A percentile compares a stretch with the other conserved stretches of the same genome.
phyloP scores from a whole-genome alignment of 306 rosid genomes.

The Datisca glomerata region DNA sequence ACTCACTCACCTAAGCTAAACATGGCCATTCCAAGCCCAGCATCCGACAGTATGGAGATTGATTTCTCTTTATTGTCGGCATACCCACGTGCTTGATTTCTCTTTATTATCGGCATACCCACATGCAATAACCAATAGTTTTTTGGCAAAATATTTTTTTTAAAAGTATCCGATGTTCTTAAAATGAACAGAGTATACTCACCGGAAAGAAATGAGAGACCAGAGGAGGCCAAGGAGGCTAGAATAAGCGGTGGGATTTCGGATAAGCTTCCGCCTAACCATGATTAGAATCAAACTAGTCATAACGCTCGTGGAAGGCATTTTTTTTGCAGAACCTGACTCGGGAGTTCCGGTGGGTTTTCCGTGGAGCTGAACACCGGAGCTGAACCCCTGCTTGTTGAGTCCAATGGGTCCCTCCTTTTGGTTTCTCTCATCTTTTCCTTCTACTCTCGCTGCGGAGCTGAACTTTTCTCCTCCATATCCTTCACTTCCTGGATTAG shows the following conservation, averaged over 20 bases:
- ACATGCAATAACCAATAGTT: slow-evolving; percentile 13
- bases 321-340: slow-evolving; percentile 18
- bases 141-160: too few relatives aligned
- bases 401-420: slow-evolving; percentile 7
- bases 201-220: slow-evolving; percentile 80
- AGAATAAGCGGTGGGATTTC: slow-evolving; percentile 90
- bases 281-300: slow-evolving; percentile 81
- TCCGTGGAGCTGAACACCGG: not conserved
- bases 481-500: slow-evolving; percentile 6
- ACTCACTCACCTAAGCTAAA: slow-evolving; percentile 17
- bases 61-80: slow-evolving; percentile 12
- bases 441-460: slow-evolving; percentile 2
- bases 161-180: too few relatives aligned
- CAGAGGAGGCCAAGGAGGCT: slow-evolving; percentile 73
- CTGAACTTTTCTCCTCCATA: slow-evolving; percentile 6
- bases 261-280: slow-evolving; percentile 91
- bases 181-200: too few relatives aligned
- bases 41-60: slow-evolving; percentile 17
- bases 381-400: slow-evolving; percentile 6
- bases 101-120: slow-evolving; percentile 14
- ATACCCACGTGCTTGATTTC: slow-evolving; percentile 16
- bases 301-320: slow-evolving; percentile 94
- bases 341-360: slow-evolving; percentile 2
- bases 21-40: slow-evolving; percentile 19
- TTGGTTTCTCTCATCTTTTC: slow-evolving; percentile 6